Evolutionary conservation across 1,284 basidiomycete species (phyloP).

Genomic region (Leccinum subfulvum): DNA sequence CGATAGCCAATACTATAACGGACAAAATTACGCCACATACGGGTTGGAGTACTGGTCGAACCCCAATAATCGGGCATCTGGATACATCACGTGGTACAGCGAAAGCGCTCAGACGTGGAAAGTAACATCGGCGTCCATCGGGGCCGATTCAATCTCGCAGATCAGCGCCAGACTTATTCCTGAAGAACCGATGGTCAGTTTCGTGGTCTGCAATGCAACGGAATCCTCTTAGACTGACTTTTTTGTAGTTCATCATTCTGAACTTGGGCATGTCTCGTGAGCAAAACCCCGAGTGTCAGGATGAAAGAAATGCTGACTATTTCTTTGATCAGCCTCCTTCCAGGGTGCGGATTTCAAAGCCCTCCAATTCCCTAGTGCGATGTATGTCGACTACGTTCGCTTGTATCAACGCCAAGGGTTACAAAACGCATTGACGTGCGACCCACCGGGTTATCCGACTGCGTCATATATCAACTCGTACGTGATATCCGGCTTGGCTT

Average conservation of each 20-base stretch:
- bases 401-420: conserved; percentile 70
- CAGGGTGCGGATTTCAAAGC: conserved; percentile 66
- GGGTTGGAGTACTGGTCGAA: conserved; percentile 78
- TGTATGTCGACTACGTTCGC: conserved; percentile 78
- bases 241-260: conserved; percentile 63
- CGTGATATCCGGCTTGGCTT: conserved; percentile 18
- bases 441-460: conserved; percentile 64
- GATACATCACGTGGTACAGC: conserved; percentile 75
- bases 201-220: neutral
- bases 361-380: conserved; percentile 63
- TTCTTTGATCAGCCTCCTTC: conserved; percentile 47
- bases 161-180: conserved; percentile 67
- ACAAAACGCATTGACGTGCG: conserved; percentile 57
- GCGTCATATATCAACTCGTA: conserved; percentile 57
- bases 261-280: conserved; percentile 71
- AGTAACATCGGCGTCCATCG: conserved; percentile 57
- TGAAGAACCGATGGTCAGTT: conserved; percentile 66
- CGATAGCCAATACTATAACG: conserved; percentile 53
- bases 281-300: conserved; percentile 21
- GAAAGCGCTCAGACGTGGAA: conserved; percentile 66
- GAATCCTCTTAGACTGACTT: conserved; percentile 6
- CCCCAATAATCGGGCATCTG: conserved; percentile 54
- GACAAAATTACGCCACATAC: conserved; percentile 53
- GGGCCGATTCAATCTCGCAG: conserved; percentile 51
- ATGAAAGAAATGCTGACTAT: conserved; percentile 7